Conservation (phyloP, 768 basidiomycete species). For the Trametes meyenii region DNA sequence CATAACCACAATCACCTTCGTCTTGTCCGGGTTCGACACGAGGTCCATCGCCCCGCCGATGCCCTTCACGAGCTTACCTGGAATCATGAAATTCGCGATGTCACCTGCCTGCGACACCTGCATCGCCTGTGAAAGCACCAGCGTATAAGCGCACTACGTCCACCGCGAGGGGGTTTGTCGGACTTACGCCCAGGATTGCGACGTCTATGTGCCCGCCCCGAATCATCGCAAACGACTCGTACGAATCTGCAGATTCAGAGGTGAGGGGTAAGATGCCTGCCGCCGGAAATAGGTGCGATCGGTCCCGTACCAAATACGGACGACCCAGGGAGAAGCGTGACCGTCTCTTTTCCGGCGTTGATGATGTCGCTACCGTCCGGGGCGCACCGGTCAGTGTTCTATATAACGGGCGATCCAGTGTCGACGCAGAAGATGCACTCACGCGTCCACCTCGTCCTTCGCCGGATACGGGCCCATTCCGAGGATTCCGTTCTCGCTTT, state of each 20-base stretch:
- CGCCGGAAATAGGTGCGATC: constrained; percentile 10
- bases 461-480: constrained; percentile 93
- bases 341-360: constrained; percentile 94
- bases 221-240: constrained; percentile 97
- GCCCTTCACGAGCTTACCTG: constrained; percentile 89
- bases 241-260: constrained; percentile 59
- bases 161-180: constrained; percentile 11
- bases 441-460: constrained; percentile 79
- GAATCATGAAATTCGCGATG: constrained; percentile 98
- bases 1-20: constrained; percentile 88
- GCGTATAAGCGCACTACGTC: constrained; percentile 14
- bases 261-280: neutral
- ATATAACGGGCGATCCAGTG: neutral
- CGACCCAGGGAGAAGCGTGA: constrained; percentile 90
- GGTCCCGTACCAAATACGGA: constrained; percentile 76
- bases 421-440: constrained; percentile 33
- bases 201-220: constrained; percentile 95
- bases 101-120: constrained; percentile 92
- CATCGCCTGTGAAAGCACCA: constrained; percentile 71
- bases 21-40: constrained; percentile 94
- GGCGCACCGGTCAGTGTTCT: constrained; percentile 4
- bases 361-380: constrained; percentile 70
- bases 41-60: constrained; percentile 98
- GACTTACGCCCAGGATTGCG: constrained; percentile 85
- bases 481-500: constrained; percentile 89